Base-by-base conservation (phyloP, 345 rosid genomes). In the Litchi chinensis region DNA sequence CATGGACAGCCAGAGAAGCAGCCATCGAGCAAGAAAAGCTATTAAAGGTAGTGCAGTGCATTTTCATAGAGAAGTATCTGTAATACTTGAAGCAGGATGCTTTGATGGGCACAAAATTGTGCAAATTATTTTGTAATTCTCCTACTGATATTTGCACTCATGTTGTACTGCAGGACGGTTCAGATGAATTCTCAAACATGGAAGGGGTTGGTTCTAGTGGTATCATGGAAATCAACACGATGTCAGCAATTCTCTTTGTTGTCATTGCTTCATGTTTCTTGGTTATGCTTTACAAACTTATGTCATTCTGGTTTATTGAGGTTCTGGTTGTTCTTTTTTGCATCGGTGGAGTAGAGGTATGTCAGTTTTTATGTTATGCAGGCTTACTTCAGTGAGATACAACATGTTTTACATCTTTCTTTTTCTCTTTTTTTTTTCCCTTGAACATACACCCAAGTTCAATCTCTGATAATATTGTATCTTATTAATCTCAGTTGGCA, bases 341-440 rank as follows among this genome's bases (percentile, higher is more conserved):
- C 91, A 93, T 96, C 48, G 99, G 98, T 67, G 98, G 99, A 24
- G 89, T 91, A 56, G 98, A 96, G 99, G 99, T 96, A 65, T 24
- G 90, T 76, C 76, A 69, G 15, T 65, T 18, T 44, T 56, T 76
- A 59, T 76, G 73, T 12, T 32, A 4, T 10, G 62, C 76, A 57
- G 71, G 8, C 64, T 60, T 66, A 48, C 9, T 32, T 74, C 59
- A 13, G 46, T 44, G 21, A 44, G 37, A 32, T 39, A 16, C 26
- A 26, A 41, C 50, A 63, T 12, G 16, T 26, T 50, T 71, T 22
- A 24, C 10, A 7, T 62, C 43, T 18, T 21, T 7, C 24, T n/a
- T 15, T 4, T n/a, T n/a, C 43, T 16, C 1, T 18, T 48, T 19
- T 32, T 32, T 32, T 3, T 3, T 3, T 3, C 3, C 37, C 15